Evolutionary conservation across 495 filamentous ascomycete species (phyloP).

Genomic region (Pyrenula massariospora): DNA sequence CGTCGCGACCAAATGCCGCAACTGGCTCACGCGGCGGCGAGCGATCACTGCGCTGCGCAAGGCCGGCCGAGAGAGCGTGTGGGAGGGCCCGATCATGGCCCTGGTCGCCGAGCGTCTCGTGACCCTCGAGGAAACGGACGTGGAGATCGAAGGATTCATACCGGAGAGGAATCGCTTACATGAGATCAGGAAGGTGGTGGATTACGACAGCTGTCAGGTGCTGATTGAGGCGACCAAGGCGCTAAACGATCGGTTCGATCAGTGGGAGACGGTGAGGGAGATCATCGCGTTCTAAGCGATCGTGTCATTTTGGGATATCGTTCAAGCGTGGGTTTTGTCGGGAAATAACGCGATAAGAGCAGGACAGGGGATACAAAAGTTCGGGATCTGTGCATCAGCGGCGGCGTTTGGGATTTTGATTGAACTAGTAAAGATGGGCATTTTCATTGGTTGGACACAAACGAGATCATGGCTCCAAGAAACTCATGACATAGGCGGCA

Average conservation of each 20-base stretch:
- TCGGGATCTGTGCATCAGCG: no score
- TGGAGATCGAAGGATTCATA: background rate
- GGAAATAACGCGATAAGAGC: no score
- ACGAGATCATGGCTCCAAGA: no score
- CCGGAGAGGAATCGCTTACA: background rate
- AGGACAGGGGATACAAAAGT: no score
- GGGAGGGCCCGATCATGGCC: background rate
- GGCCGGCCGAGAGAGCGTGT: background rate
- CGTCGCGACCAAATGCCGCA: background rate
- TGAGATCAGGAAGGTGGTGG: background rate
- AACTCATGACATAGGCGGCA: no score
- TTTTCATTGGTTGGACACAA: no score
- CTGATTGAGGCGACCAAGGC: background rate
- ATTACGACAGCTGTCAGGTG: background rate
- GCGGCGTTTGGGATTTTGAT: no score
- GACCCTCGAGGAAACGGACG: background rate
- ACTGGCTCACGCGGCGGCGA: background rate
- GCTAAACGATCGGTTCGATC: background rate
- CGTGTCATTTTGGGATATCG: no score
- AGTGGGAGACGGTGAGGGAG: constrained; percentile 1
- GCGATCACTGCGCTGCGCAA: background rate
- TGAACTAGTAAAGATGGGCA: no score
- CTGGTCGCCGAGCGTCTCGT: background rate
- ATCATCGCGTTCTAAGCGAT: background rate
- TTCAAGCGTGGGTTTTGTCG: no score